Base-by-base conservation (phyloP, 1,284 basidiomycete species). In the Melampsora americana region DNA sequence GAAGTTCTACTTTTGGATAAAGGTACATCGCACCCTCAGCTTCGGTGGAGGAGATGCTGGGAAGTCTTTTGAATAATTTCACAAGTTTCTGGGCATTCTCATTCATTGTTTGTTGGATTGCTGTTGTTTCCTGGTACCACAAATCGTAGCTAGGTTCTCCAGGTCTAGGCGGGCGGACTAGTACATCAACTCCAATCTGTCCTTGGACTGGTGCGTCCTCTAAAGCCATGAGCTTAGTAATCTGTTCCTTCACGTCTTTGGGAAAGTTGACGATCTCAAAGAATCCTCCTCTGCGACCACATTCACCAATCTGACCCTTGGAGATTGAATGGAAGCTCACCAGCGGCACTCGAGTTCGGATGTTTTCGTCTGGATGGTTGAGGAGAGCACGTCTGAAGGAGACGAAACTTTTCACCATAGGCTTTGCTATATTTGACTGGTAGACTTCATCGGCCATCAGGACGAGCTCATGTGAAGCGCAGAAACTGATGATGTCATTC, bases 391-490 rank as follows among this genome's bases (percentile, higher is more conserved):
- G 90, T 83, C 96, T 96, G 88, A 97, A 96, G 11, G 91, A 93
- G 69, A 89, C 88, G 86, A 97, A 97, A 0, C 91, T 88, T 82
- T 90, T 88, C 0, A 85, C 84, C 6, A 84, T 81, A 28, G 81
- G 81, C 69, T 87, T 85, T 84, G 95, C 95, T 66, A 96, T 87
- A 85, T 97, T 97, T 80, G 86, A 86, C 83, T 97, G 94, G 86
- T 97, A 96, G 12, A 97, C 94, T 83, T 97, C 94, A 83, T 97
- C 94, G 0, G 94, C 94, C 78, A 96, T 87, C 62, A 97, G 87
- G 20, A 95, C 89, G 76, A 97, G 88, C n/a, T 86, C 86, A 83
- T 96, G 86, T 79, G 90, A 86, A 83, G 93, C 91, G 84, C 93
- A 95, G 20, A 96, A 84, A 64, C 87, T 84, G 26, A 95, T 88